Conservation (phyloP, 108 stramenopile genomes). For the Seminavis robusta region DNA sequence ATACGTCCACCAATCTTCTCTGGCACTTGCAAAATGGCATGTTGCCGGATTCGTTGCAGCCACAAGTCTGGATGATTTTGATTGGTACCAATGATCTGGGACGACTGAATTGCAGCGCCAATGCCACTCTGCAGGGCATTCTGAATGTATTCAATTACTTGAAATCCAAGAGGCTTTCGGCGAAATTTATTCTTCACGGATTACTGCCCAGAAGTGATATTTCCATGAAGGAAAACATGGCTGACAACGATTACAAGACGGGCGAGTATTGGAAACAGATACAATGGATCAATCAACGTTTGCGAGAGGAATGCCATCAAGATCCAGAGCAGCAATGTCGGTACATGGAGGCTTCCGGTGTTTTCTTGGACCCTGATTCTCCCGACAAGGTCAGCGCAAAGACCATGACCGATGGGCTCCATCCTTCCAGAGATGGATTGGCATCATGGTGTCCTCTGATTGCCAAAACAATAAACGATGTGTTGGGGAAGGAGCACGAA, state of each 20-base stretch:
- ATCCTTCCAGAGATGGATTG: too few species aligned
- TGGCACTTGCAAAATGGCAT: slow-evolving; percentile 72
- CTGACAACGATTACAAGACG: not conserved
- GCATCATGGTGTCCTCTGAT: too few species aligned
- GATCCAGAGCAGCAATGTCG: too few species aligned
- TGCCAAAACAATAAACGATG: too few species aligned
- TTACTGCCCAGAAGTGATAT: slow-evolving; percentile 39
- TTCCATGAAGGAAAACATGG: not conserved
- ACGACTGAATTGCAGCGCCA: slow-evolving; percentile 48
- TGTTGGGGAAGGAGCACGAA: too few species aligned
- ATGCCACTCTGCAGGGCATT: slow-evolving; percentile 53
- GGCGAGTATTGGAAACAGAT: slow-evolving; percentile 22
- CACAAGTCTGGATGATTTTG: slow-evolving; percentile 27
- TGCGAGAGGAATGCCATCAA: too few species aligned
- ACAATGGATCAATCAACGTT: slow-evolving; percentile 32
- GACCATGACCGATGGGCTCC: too few species aligned
- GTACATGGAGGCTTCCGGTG: too few species aligned
- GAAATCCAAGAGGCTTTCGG: slow-evolving; percentile 26
- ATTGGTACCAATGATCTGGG: slow-evolving; percentile 71
- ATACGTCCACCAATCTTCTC: slow-evolving; percentile 57
- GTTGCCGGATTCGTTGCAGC: slow-evolving; percentile 47
- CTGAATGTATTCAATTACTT: slow-evolving; percentile 57
- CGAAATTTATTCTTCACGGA: slow-evolving; percentile 53
- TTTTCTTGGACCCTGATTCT: too few species aligned
- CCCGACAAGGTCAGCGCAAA: too few species aligned